A percentile compares a stretch with the other conserved stretches of the same genome.
Evolutionary conservation across 1,139 yeast species (phyloP).

Genomic region (Magnusiomyces fungicola): DNA sequence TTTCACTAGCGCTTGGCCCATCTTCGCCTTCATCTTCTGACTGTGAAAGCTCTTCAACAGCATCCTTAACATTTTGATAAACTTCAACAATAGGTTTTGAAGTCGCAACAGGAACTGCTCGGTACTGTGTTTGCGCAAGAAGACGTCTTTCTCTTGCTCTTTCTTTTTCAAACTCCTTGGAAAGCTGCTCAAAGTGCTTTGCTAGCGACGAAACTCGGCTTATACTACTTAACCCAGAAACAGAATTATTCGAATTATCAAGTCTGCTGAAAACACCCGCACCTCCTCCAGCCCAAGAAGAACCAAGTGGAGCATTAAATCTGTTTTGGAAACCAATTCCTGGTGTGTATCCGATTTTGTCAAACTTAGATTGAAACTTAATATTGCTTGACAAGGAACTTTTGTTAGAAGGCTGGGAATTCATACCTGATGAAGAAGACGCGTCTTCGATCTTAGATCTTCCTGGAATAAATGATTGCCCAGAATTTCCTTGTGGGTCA

Average conservation of each 20-base stretch:
- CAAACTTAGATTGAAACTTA: constrained; percentile 3
- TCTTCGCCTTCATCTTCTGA: constrained; percentile 28
- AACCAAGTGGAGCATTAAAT: background rate
- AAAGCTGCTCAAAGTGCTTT: constrained; percentile 67
- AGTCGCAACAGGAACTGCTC: constrained; percentile 68
- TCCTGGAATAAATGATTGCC: background rate
- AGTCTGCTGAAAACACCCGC: background rate
- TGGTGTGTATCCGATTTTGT: constrained; percentile 4
- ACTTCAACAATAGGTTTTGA: constrained; percentile 89
- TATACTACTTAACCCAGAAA: background rate
- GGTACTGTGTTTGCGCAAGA: constrained; percentile 52
- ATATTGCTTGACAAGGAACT: background rate
- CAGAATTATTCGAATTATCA: background rate
- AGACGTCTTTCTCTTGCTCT: constrained; percentile 72
- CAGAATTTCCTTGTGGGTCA: background rate
- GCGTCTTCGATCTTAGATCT: background rate
- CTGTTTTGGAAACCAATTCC: background rate
- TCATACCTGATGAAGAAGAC: too few relatives aligned
- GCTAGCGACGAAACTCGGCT: constrained; percentile 34
- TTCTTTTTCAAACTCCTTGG: constrained; percentile 80
- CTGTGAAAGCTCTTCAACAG: constrained; percentile 46
- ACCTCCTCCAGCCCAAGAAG: background rate
- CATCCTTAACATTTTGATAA: constrained; percentile 83
- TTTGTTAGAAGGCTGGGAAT: too few relatives aligned
- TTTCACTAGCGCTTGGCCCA: too few relatives aligned